These are phyloP conservation scores for Colletotrichum sp. DNA, from an alignment of 2,329 filamentous ascomycete species.

Conservation along the genomic window DNA sequence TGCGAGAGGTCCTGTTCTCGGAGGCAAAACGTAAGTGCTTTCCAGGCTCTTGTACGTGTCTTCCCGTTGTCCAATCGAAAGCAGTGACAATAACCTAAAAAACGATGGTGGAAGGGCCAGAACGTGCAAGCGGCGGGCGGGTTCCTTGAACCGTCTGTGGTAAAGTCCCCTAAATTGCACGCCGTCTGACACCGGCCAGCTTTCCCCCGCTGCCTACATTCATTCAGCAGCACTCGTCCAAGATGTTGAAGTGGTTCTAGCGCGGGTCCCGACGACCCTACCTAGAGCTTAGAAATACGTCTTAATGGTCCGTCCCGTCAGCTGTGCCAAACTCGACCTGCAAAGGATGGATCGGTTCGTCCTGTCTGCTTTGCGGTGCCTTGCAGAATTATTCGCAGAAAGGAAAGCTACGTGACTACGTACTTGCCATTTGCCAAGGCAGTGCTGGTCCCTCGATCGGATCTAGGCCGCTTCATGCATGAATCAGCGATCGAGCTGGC, in stretches of 20 bases:
- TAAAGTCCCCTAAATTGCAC: background rate
- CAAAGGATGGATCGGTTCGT: background rate
- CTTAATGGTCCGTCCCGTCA: background rate
- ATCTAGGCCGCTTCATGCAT: background rate
- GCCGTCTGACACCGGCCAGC: background rate
- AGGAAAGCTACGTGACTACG: background rate
- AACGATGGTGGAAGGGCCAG: background rate
- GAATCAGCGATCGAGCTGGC: background rate
- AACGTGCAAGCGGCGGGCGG: background rate
- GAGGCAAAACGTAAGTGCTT: background rate
- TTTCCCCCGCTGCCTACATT: background rate
- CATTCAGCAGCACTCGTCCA: background rate
- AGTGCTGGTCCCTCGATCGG: background rate
- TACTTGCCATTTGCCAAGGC: background rate
- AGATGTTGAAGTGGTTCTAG: background rate
- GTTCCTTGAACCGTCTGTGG: background rate
- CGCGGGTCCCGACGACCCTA: background rate
- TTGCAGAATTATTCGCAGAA: background rate
- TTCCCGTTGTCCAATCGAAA: conserved; percentile 14
- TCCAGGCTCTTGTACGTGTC: conserved; percentile 5
- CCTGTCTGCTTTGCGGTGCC: background rate
- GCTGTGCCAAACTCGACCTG: background rate
- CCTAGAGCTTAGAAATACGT: background rate
- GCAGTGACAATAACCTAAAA: background rate
- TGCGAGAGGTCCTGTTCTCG: background rate